phyloP scores from a whole-genome alignment of 768 basidiomycete genomes.

The Suillus alpinus region DNA sequence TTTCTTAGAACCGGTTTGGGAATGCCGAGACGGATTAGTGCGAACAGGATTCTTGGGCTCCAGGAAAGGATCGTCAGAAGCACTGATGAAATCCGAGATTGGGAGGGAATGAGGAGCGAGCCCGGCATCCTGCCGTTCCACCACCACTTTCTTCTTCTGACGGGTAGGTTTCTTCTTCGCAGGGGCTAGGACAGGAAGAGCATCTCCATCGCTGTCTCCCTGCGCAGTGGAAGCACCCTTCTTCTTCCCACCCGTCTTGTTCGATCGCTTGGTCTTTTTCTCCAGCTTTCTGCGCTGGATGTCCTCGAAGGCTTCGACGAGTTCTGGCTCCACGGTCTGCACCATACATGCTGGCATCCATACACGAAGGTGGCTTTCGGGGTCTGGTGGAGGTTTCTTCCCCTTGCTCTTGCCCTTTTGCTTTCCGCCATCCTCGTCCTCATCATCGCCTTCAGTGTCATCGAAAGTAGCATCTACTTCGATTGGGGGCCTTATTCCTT shows the following conservation, averaged over 20 bases:
- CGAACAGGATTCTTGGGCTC: neutral
- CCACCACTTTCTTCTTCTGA: neutral
- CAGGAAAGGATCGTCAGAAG: neutral
- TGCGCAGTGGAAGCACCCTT: constrained; percentile 15
- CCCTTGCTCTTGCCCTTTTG: constrained; percentile 29
- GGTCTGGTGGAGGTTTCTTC: constrained; percentile 38
- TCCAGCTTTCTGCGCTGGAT: constrained; percentile 43
- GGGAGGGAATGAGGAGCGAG: neutral
- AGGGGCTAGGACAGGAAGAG: neutral
- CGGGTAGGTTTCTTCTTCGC: neutral
- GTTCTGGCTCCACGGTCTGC: constrained; percentile 55
- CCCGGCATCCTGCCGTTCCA: neutral
- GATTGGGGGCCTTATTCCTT: constrained; percentile 52
- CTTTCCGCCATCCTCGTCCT: constrained; percentile 38
- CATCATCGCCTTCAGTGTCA: constrained; percentile 52
- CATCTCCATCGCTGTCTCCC: constrained; percentile 8
- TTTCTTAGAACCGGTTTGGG: neutral
- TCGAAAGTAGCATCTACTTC: constrained; percentile 42
- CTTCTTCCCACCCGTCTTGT: constrained; percentile 31
- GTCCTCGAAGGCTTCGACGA: constrained; percentile 63
- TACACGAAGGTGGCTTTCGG: constrained; percentile 59
- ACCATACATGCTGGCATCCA: constrained; percentile 89
- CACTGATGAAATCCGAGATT: neutral
- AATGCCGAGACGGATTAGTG: neutral
- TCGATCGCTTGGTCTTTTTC: constrained; percentile 40